Base-by-base conservation (phyloP, 805 yeast genomes). In the Ogataea saltuana region DNA sequence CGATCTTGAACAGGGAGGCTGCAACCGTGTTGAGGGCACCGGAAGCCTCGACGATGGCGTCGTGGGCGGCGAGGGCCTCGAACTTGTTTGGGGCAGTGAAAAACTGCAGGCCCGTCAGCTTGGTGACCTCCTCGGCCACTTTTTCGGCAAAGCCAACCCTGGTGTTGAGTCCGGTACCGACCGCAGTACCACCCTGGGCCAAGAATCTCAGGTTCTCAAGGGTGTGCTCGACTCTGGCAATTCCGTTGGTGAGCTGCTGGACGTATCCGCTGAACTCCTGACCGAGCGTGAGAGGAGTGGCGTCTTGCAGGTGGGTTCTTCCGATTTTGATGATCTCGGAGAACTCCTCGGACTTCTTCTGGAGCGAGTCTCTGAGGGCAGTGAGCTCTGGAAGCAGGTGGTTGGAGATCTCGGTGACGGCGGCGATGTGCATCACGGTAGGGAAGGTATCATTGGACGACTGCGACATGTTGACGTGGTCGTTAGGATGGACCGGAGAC, bases 101-200 rank as follows among this genome's bases (percentile, higher is more conserved):
- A 75, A 93, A 93, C 48, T 83, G 82, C 61, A 87, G 75, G 46
- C 97, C 97, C 45, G 97, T 89, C 69, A 88, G 80, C 56, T 80
- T 77, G 46, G 95, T 68, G 34, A 93, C 96, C 69, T 85, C 81
- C 48, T 76, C 83, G 48, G 99, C 99, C 56, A 93, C 81, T 56
- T 85, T 81, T 58, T 73, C 83, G 59, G 88, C 95, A 65, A 85
- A 93, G 19, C 98, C 98, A 63, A 80, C 78, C 65, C 71, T 83
- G 70, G 98, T 91, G 81, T 93, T 93, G 59, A 93, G 79, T 54
- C 99, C 99, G 44, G 99, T 93, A 59, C 99, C 99, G 44, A 93
- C 99, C 49, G 99, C 99, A 50, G 99, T 93, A 74, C 99, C 99
- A 74, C 99, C 99, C 76, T 93, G 99, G 36, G 99, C 99, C 57